A percentile compares a stretch with the other conserved stretches of the same genome.
phyloP scores from a whole-genome alignment of 2,329 filamentous ascomycete species.

The Cladosporium cucumerinum region DNA sequence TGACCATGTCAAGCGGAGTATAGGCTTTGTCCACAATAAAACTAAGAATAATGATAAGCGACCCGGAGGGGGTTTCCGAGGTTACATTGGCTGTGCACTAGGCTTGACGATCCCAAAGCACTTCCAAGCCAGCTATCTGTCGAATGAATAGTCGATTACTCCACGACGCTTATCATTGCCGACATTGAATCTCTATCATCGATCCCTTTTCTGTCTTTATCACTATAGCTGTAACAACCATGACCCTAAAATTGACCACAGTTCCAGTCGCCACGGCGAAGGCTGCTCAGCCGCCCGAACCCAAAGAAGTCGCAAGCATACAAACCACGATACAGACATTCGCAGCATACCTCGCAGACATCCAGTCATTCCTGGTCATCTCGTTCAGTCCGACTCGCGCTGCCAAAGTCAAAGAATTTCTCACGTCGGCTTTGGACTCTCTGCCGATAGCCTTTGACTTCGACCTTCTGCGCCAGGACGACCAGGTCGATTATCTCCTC shows the following conservation, averaged over 20 bases:
- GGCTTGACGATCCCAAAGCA: background rate
- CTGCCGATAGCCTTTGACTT: background rate
- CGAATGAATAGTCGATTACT: background rate
- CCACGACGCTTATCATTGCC: background rate
- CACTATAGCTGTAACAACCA: background rate
- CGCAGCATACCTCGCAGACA: background rate
- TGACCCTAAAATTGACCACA: background rate
- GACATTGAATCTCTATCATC: background rate
- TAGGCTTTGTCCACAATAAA: background rate
- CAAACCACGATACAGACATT: background rate
- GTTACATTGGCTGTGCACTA: slow-evolving; percentile 5
- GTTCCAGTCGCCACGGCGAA: background rate
- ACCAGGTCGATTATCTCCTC: background rate
- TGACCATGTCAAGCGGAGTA: background rate
- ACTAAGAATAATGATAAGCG: background rate
- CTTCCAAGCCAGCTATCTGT: background rate
- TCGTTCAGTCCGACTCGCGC: background rate
- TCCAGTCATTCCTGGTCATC: background rate
- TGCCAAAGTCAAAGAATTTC: background rate
- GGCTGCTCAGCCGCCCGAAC: background rate
- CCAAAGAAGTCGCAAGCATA: background rate
- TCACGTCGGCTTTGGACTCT: background rate
- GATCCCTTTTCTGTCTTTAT: too few relatives aligned
- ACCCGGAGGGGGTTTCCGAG: background rate
- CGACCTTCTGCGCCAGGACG: background rate